These are phyloP conservation scores for Saxophila tyrrhenica DNA, from an alignment of 495 filamentous ascomycete species.

Conservation along the genomic window DNA sequence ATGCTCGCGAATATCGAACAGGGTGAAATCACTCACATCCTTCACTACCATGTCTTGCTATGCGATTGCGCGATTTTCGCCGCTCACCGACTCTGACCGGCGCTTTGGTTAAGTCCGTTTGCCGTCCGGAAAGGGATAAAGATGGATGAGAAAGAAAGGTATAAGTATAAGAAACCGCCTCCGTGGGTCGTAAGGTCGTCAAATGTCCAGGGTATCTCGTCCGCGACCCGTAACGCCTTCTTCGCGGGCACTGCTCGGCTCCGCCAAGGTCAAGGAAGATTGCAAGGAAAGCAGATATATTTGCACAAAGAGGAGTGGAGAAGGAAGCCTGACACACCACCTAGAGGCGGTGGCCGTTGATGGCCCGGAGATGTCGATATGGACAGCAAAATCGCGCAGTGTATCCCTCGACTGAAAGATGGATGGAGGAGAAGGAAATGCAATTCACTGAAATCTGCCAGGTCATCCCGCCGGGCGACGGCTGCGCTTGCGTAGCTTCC, in stretches of 20 bases:
- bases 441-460: neutral
- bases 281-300: neutral
- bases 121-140: neutral
- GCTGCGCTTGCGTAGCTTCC: no score
- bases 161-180: neutral
- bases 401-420: neutral
- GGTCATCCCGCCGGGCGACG: neutral
- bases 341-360: constrained; percentile 16
- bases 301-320: constrained; percentile 2
- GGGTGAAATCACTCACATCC: neutral
- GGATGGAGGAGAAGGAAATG: neutral
- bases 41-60: constrained; percentile 2
- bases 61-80: neutral
- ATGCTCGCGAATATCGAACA: neutral
- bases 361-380: neutral
- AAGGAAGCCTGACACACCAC: constrained; percentile 14
- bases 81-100: neutral
- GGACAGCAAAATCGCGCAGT: neutral
- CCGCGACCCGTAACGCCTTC: neutral
- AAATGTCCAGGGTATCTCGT: neutral
- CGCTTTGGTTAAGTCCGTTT: neutral
- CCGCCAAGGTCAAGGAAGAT: neutral
- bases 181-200: neutral
- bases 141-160: neutral
- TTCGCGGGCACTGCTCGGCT: neutral